Evolutionary conservation across 495 filamentous ascomycete species (phyloP), one percentile per base, ranked within the genome.

Genomic region (Neurospora tetrasperma): DNA sequence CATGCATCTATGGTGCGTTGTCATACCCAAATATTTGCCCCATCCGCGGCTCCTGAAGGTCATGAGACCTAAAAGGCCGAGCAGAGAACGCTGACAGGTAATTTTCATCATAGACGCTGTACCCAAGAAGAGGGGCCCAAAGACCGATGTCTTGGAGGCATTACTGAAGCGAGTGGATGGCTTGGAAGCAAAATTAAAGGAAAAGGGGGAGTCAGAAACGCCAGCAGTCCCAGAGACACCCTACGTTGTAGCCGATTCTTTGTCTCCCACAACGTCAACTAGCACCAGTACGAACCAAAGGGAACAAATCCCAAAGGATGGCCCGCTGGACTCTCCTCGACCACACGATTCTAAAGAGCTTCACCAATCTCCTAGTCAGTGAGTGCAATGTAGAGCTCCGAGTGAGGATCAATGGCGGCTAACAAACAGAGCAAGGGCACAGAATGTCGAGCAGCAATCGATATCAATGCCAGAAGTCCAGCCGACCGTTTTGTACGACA

Each of bases 141-240:
- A 96, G 79, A 95, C 92, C 23, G 93, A 96, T 78, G 92, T 95
- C 4, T 84, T 96, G 31, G 93, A 96, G 78, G 93, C 93, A 7
- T 82, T 96, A 27, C 76, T 94, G 72, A 96, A 94, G 78, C 85
- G 93, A 38, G 92, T 96, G 11, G 93, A 95, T 79, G 92, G 92
- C 0, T 83, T 96, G 69, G 93, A 96, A 76, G 93, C 90, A 75
- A 88, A 89, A 69, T 83, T 96, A 66, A 92, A 93, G 78, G 89
- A 92, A 73, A 88, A 87, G 59, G 88, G 87, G 10, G 70, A 78
- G 5, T 76, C 79, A 8, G 84, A 85, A 23, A 85, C 84, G 38
- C 80, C 85, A 48, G 72, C 79, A 6, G 78, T 78, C 7, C 82
- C 85, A 71, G 73, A 81, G 44, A 74, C 75, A 0, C 43, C 62